Evolutionary conservation across 805 yeast species (phyloP), one percentile per base, ranked within the genome.

Genomic region (Ogataea kodamae): DNA sequence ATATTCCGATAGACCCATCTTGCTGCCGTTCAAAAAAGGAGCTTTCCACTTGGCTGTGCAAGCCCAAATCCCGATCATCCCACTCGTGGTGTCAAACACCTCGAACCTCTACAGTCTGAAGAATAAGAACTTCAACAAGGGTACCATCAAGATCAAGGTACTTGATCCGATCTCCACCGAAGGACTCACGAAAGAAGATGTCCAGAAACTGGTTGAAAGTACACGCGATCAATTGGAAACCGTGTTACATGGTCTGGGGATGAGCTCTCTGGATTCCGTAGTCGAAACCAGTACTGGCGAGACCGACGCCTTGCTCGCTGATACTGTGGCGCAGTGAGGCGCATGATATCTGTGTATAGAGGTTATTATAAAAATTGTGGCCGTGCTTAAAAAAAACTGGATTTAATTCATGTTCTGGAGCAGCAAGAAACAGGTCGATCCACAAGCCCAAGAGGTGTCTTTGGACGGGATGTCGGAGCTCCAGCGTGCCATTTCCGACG

Each of bases 11-110:
- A 70, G 69, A 21, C 80, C 94, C 31, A 76, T 70, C 3, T 62
- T 92, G 56, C 69, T 87, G 30, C 95, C 95, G 1, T 87, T 92
- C 65, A 92, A 92, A 62, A 92, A 92, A 57, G 99, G 99, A 35
- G 97, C 97, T 0, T 92, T 92, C 78, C 97, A 92, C 61, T 72
- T 92, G 54, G 99, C 99, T 6, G 82, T 84, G 43, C 95, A 88
- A 61, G 95, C 95, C 5, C 77, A 76, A 25, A 78, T 90, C 22
- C 97, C 97, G 12, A 68, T 92, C 31, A 76, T 92, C 15, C 98
- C 99, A 6, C 67, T 83, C 31, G 94, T 86, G 9, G 88, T 86
- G 7, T 76, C 90, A 19, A 92, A 92, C 65, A 85, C 95, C 34
- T 78, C 95, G 3, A 72, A 76, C 18, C 58, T 92, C 28, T 72